Evolutionary conservation across 129 eudicot genomes (phyloP), one percentile per base, ranked within the genome.

Genomic region (Solidago caesia): DNA sequence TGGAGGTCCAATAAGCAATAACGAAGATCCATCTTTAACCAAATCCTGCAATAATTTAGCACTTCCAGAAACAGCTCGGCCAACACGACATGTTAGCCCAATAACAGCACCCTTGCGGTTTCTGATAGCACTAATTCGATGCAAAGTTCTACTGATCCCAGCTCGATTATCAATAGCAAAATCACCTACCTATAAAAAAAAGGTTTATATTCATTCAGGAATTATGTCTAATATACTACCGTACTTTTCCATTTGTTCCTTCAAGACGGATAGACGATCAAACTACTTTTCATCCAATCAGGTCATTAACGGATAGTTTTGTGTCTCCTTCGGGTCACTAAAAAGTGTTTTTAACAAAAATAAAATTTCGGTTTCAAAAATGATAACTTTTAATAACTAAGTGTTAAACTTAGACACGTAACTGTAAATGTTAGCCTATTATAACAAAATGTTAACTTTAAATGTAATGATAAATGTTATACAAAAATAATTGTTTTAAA

Each of bases 41-140:
- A 93, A 84, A 84, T 93, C 98, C 64, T 91, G 79, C 85, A 93
- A 75, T 67, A 84, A 81, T 70, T 84, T 87, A 43, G 98, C 98
- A 86, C 97, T 93, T 70, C 98, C 98, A 8, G 97, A 83, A 49
- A 93, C 83, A 41, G 98, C 98, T 75, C 97, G 89, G 78, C 98
- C 98, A 77, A 90, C 97, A 65, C 98, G 96, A 78, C 98, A 93
- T 44, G 98, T 90, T 79, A 93, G 79, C 63, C 98, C 98, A 65
- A 93, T 88, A 58, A 93, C 88, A 52, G 85, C 77, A 70, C 92
- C 92, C 79, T 90, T 93, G 39, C 97, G 85, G 74, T 93, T 93
- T 79, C 97, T 86, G 66, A 90, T 85, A 61, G 91, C 98, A 80
- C 98, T 93, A 67, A 93, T 93, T 25, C 98, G 91, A 80, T 93